Conservation (phyloP, 495 filamentous ascomycete species). For the Penicillium psychrofluorescens region DNA sequence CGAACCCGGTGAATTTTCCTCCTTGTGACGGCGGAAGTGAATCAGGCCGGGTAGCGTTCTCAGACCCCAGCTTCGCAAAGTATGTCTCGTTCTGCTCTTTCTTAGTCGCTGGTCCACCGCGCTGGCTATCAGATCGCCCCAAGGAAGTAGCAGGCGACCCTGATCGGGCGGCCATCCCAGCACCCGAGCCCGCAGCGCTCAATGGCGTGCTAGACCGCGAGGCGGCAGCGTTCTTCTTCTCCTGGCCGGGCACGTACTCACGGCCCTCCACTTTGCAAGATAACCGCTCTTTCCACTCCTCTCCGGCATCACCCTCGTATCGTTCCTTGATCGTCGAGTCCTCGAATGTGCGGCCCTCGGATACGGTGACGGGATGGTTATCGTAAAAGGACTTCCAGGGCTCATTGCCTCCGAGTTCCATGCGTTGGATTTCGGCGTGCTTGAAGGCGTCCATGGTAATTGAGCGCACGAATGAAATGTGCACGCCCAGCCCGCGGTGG, state of each 20-base stretch:
- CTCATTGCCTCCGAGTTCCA: conserved; percentile 80
- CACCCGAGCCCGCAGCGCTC: conserved; percentile 8
- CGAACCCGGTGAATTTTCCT: conserved; percentile 88
- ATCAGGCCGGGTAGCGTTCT: conserved; percentile 70
- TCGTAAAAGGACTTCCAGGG: conserved; percentile 83
- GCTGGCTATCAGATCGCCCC: conserved; percentile 14
- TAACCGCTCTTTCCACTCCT: conserved; percentile 93
- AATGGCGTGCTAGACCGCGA: conserved; percentile 29
- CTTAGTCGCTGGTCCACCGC: conserved; percentile 21
- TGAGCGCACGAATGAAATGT: conserved; percentile 94
- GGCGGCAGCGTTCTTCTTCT: conserved; percentile 25
- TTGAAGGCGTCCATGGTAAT: conserved; percentile 99
- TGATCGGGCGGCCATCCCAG: conserved; percentile 15
- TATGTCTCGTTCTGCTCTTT: conserved; percentile 79
- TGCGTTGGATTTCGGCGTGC: conserved; percentile 71
- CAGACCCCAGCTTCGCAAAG: conserved; percentile 73
- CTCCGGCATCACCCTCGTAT: conserved; percentile 79
- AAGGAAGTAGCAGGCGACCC: conserved; percentile 23
- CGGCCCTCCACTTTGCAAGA: conserved; percentile 75
- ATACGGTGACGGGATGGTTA: conserved; percentile 54
- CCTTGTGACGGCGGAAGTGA: conserved; percentile 78
- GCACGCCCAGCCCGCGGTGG: conserved; percentile 89
- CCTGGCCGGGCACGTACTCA: conserved; percentile 67
- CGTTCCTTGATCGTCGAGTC: conserved; percentile 70
- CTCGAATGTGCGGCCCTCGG: conserved; percentile 57